A percentile compares a stretch with the other conserved stretches of the same genome.
Evolutionary conservation across 2,329 filamentous ascomycete genomes (phyloP).

Genomic region (Taxawa tesnikishii): DNA sequence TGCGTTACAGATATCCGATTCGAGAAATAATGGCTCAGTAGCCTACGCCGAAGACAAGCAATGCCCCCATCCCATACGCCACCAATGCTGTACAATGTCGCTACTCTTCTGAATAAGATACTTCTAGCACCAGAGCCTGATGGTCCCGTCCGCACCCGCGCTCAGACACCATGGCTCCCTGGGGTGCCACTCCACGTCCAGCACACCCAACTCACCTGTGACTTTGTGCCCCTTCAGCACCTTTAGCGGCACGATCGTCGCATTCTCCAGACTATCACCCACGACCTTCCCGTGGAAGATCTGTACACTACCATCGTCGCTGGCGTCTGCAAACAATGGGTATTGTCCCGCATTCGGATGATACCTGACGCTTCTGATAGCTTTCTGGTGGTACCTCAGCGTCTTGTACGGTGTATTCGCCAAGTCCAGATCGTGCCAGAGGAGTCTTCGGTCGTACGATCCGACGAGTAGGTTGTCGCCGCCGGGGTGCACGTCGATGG

Average conservation of each 20-base stretch:
- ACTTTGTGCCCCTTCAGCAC: slow-evolving; percentile 84
- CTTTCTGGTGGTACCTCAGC: slow-evolving; percentile 84
- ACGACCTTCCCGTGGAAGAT: slow-evolving; percentile 97
- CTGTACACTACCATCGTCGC: slow-evolving; percentile 87
- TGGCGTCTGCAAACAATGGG: slow-evolving; percentile 87
- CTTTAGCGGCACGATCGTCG: slow-evolving; percentile 91
- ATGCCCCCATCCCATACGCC: neutral
- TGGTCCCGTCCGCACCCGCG: slow-evolving; percentile 87
- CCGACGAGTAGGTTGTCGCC: slow-evolving; percentile 92
- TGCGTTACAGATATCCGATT: no score
- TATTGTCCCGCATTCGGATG: slow-evolving; percentile 53
- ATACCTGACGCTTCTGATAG: slow-evolving; percentile 79
- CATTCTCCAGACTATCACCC: slow-evolving; percentile 88
- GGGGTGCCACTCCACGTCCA: slow-evolving; percentile 95
- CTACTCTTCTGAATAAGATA: no score
- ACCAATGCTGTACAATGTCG: neutral
- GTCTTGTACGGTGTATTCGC: slow-evolving; percentile 90
- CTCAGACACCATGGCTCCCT: slow-evolving; percentile 87
- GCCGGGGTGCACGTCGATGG: slow-evolving; percentile 82
- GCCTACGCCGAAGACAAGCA: no score
- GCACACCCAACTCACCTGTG: slow-evolving; percentile 71
- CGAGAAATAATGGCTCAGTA: no score
- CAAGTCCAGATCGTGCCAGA: slow-evolving; percentile 96
- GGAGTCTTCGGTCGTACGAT: slow-evolving; percentile 81
- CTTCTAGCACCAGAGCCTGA: slow-evolving; percentile 69